Base-by-base conservation (phyloP, 2,329 filamentous ascomycete species). In the Fusarium sp. region DNA sequence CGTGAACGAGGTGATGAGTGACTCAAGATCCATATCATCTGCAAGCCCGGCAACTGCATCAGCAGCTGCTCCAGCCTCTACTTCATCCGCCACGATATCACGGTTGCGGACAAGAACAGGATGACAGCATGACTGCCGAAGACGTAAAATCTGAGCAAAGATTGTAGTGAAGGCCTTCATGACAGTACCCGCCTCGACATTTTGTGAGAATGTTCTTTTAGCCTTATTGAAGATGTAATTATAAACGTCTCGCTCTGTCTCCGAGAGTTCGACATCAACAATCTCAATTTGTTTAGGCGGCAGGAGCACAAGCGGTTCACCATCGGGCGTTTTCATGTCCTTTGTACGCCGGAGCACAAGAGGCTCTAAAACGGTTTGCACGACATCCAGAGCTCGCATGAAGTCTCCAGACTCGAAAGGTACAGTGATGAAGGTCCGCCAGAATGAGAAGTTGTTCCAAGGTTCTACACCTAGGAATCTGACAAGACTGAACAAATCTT, bases 371-470 rank as follows among this genome's bases (percentile, higher is more conserved):
- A 99, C 95, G 0, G 95, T 99, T 78, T 99, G 96, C 3, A 99
- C 96, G 3, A 99, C 96, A 77, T 98, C 96, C 10, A 99, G 85
- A 1, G 96, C 96, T 7, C 94, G 91, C 72, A 98, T 89, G 77
- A 97, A 98, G 69, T 99, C 92, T 72, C 96, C 96, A 0, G 94
- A 95, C 79, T 99, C 96, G 70, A 99, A 99, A 0, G 96, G 96
- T 2, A 97, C 91, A 0, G 96, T 99, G 76, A 99, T 98, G 78
- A 99, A 99, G 0, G 96, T 98, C 78, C 94, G 94, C 96, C 96
- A 99, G 81, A 97, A 99, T 0, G 94, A 97, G 79, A 99, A 99
- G 79, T 98, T 98, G 76, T 92, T 96, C 96, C 96, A 99, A 0
- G 96, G 96, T 78, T 98, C 95, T 6, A 99, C 96, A 60, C 93